Evolutionary conservation across 2,329 filamentous ascomycete species (phyloP), one percentile per base, ranked within the genome.

Genomic region (Colletotrichum orbiculare): DNA sequence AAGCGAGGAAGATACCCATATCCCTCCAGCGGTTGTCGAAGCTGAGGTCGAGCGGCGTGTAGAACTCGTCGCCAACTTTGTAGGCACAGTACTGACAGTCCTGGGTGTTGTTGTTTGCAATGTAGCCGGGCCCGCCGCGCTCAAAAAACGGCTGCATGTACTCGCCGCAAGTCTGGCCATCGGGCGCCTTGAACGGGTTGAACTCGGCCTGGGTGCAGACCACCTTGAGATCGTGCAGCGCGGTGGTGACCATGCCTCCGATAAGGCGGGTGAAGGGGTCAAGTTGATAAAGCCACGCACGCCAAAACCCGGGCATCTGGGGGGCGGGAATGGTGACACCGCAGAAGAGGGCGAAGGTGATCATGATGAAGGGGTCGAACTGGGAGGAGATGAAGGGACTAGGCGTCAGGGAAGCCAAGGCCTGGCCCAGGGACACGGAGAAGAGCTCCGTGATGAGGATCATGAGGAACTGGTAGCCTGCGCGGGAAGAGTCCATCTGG

Each of bases 391-490:
- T 92, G 77, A 93, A 93, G 2, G 91, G 88, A 33, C 87, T 89
- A 0, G 94, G 92, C 0, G 93, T 96, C 60, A 95, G 78, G 0
- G 94, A 89, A 0, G 92, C 89, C 5, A 97, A 84, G 61, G 87
- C 87, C 74, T 95, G 94, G 3, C 86, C 93, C 2, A 97, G 81
- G 0, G 92, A 93, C 43, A 96, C 90, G 8, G 91, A 89, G 79
- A 97, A 97, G 53, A 96, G 76, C 75, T 97, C 93, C 0, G 92
- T 95, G 71, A 95, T 85, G 58, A 97, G 83, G 4, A 96, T 79
- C 79, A 96, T 93, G 74, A 97, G 82, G 84, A 96, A 96, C 74
- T 95, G 92, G 77, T 94, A 96, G 0, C 93, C 94, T 0, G 93
- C 92, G 5, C 92, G 87, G 2, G 82, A 84, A 0, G 87, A 78